Evolutionary conservation across 1,284 basidiomycete genomes (phyloP).

Genomic region (Ceratobasidium sp.): DNA sequence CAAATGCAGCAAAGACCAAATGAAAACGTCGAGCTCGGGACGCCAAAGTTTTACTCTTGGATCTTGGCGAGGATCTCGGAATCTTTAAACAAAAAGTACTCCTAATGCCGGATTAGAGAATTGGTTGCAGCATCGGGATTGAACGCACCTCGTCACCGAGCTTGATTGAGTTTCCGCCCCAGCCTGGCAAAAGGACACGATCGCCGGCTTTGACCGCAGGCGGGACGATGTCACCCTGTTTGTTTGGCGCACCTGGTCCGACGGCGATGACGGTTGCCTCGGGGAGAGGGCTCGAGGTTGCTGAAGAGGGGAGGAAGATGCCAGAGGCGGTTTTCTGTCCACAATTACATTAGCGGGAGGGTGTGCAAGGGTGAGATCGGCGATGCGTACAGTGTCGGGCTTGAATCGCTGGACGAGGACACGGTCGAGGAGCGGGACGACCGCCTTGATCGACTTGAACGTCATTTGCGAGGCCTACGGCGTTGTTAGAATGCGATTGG

Average conservation of each 20-base stretch:
- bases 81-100: conserved; percentile 96
- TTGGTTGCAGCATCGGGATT: too few species aligned
- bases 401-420: conserved; percentile 98
- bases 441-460: conserved; percentile 93
- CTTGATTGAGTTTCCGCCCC: conserved; percentile 97
- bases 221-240: conserved; percentile 84
- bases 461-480: conserved; percentile 61
- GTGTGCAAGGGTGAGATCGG: conserved; percentile 6
- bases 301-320: conserved; percentile 92
- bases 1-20: not conserved
- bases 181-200: conserved; percentile 91
- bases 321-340: conserved; percentile 91
- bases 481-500: not conserved
- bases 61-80: conserved; percentile 97
- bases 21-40: not conserved
- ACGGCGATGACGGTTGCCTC: conserved; percentile 97
- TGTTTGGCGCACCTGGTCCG: conserved; percentile 91
- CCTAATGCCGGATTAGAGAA: too few species aligned
- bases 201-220: conserved; percentile 88
- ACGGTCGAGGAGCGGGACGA: conserved; percentile 94
- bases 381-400: conserved; percentile 79
- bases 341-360: conserved; percentile 2
- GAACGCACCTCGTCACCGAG: conserved; percentile 91
- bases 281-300: conserved; percentile 84
- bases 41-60: conserved; percentile 71